Evolutionary conservation across 768 basidiomycete species (phyloP), one percentile per base, ranked within the genome.

Genomic region (Trametes punicea): DNA sequence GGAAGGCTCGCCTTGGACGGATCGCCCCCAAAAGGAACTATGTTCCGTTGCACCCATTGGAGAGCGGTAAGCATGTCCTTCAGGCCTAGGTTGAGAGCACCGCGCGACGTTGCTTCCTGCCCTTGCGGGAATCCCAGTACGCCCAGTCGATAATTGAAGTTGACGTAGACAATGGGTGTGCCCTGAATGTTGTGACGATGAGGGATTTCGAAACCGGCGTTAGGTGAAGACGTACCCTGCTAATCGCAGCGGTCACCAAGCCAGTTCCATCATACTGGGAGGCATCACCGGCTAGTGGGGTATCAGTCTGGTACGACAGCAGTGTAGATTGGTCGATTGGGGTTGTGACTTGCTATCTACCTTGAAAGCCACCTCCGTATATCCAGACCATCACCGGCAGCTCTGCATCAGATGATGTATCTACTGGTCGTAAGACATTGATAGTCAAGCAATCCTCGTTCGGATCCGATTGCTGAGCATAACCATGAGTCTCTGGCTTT

Each of bases 1-100:
- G 4, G 15, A 4, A 9, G n/a, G 0, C 39, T 74, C 23, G 78
- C 76, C 57, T 74, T 74, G 20, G 39, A 61, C 0, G 72, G 76
- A 62, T 79, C 77, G 1, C 88, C 88, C 68, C 87, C 88, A 58
- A 89, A 90, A 0, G 71, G 69, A 33, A 66, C 69, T 16, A 89
- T 85, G 60, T 89, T 86, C 8, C 76, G 76, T 48, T 74, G 79
- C 11, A 89, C 71, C 87, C 88, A 90, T 63, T 79, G 70, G 18
- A 90, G 65, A 0, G 81, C 87, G 20, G 84, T 61, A 85, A 87
- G 87, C 62, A 87, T 86, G 63, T 90, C 88, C 68, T 88, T 89
- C 71, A 90, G 88, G 0, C 88, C 87, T 64, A 81, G 69, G 60
- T 80, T 81, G 8, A 78, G 68, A 1, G 73, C 72, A 9, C 69